Evolutionary conservation across 257 asterid species (phyloP).

Genomic region (Ocimum tenuiflorum): DNA sequence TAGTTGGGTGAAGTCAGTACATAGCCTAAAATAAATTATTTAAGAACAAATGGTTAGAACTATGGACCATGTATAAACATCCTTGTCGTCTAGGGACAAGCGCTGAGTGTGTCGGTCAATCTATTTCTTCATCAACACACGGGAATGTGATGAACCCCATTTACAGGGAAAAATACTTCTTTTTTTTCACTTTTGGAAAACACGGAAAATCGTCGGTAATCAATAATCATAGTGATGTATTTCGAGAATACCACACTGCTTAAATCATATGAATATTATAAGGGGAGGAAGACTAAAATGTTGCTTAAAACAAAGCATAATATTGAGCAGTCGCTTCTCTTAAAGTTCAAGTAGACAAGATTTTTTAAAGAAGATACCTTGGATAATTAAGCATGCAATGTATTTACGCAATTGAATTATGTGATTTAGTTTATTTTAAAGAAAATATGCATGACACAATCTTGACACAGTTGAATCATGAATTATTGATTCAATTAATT

Average conservation of each 20-base stretch:
- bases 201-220: neutral
- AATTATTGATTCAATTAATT: neutral
- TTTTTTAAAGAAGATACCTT: too few relatives aligned
- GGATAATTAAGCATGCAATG: neutral
- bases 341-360: too few relatives aligned
- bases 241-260: neutral
- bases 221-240: too few relatives aligned
- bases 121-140: neutral
- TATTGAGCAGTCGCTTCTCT: too few relatives aligned
- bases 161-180: too few relatives aligned
- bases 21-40: too few relatives aligned
- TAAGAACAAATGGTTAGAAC: too few relatives aligned
- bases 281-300: too few relatives aligned
- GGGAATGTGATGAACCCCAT: neutral
- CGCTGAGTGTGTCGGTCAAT: slow-evolving; percentile 14
- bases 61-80: too few relatives aligned
- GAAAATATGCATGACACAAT: neutral
- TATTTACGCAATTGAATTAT: neutral
- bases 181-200: too few relatives aligned
- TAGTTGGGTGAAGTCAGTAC: too few relatives aligned
- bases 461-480: neutral
- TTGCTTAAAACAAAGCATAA: too few relatives aligned
- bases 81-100: neutral
- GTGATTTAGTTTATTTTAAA: neutral
- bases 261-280: neutral